Base-by-base conservation (phyloP, 176 grass and related monocot genomes). In the Triticum dicoccoides region DNA sequence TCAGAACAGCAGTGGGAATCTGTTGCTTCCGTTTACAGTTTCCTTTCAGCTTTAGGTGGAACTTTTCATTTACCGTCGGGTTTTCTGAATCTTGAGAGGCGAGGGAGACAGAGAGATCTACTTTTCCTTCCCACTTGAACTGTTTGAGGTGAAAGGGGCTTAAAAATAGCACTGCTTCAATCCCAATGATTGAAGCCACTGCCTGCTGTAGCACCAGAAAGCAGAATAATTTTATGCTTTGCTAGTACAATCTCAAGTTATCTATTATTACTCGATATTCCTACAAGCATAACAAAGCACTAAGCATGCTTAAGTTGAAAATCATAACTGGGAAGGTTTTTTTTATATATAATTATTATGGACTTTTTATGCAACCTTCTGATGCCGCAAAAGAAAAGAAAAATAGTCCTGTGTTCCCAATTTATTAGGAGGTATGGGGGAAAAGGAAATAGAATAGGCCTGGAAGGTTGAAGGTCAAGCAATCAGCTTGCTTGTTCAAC, bases 21-120 rank as follows among this genome's bases (percentile, higher is more conserved):
- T 79, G 79, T 86, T 72, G 17, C 41, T 42, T 90, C 80, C 56
- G 58, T 79, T 65, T 71, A 59, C 51, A 86, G 45, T 17, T 82
- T 77, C 63, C 1, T 77, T 77, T 76, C 69, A 21, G 37, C 70
- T 80, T 88, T 71, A 52, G 21, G n/a, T 67, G 0, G 0, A 25
- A 61, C 41, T 7, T 65, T 65, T 13, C 5, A 64, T 86, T 87
- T 64, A 35, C 23, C 78, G 11, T 69, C 11, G 2, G 68, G 20
- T 39, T 66, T 61, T 63, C 51, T 49, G 13, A 34, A 58, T 80
- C 20, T 75, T 73, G 9, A 47, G 33, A 59, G 67, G 20, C 14
- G 45, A 66, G 18, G 14, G 34, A n/a, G 82, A 39, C 14, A 65
- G 29, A 58, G 27, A 42, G n/a, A 61, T 76, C 80, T 87, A 51